Evolutionary conservation across 2,329 filamentous ascomycete genomes (phyloP), one percentile per base, ranked within the genome.

Genomic region (Emmonsiellopsis sp.): DNA sequence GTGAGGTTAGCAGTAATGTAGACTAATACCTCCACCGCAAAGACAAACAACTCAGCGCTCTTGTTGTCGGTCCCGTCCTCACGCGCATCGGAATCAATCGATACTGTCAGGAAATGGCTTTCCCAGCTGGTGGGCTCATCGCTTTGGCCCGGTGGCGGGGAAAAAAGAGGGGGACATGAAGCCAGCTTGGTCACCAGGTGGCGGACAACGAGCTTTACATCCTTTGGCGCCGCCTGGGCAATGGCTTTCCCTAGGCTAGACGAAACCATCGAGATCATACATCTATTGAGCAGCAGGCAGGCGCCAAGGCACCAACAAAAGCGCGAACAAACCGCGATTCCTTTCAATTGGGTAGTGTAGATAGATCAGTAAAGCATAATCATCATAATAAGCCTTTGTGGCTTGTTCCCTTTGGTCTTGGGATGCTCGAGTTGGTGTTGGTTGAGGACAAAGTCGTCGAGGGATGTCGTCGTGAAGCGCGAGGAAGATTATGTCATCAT

Each of bases 141-240:
- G 43, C 80, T 79, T 58, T 81, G 75, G 54, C 84, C 82, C 4
- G 88, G 87, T 3, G 88, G 84, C 36, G 91, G 80, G 37, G 87
- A 85, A 72, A 86, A 96, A 43, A 98, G 81, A 13, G 92, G 80
- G 7, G 84, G 79, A 57, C 84, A 86, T 65, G 78, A 78, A 36
- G 83, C 85, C 5, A 92, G 88, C 11, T 87, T 86, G 5, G 91
- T 95, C 27, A 89, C 95, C 61, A 96, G 74, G 73, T 98, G 92
- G 68, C 94, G 85, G 63, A 92, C 77, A 58, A 78, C 84, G 66
- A 95, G 87, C 47, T 71, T 68, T 58, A 77, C 72, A 55, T 73
- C 73, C 51, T 74, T 67, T 31, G 81, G 79, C 44, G 84, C 69
- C 51, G 71, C 74, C 50, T 74, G 72, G 44, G 77, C 73, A 55